Conservation (phyloP, 2,329 filamentous ascomycete genomes). For the Cladosporium sp. region DNA sequence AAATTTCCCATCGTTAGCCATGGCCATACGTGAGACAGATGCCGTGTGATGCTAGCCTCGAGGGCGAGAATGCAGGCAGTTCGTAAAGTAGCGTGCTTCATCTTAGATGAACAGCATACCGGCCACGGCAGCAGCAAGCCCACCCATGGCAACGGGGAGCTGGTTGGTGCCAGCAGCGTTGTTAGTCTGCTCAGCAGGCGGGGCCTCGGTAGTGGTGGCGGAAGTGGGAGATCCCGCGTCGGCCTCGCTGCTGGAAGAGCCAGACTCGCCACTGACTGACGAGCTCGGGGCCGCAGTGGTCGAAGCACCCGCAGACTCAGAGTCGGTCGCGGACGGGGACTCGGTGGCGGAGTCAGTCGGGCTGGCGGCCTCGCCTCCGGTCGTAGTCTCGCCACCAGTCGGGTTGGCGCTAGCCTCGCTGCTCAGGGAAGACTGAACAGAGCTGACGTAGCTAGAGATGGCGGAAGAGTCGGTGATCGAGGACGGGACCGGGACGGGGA, state of each 20-base stretch:
- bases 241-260: slow-evolving; percentile 21
- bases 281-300: slow-evolving; percentile 12
- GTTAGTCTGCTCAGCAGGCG: slow-evolving; percentile 20
- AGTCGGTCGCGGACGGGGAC: slow-evolving; percentile 1
- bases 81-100: background rate
- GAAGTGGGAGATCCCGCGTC: slow-evolving; percentile 9
- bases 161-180: slow-evolving; percentile 25
- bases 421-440: slow-evolving; percentile 18
- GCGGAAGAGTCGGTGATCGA: slow-evolving; percentile 21
- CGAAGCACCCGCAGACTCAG: slow-evolving; percentile 8
- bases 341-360: slow-evolving; percentile 4
- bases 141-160: slow-evolving; percentile 24
- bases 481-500: slow-evolving; percentile 13
- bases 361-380: slow-evolving; percentile 5
- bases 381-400: background rate
- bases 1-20: slow-evolving; percentile 7
- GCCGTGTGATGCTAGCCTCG: background rate
- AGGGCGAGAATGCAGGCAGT: background rate
- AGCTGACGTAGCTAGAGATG: slow-evolving; percentile 16
- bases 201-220: slow-evolving; percentile 24
- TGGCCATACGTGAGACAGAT: background rate
- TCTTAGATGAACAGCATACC: slow-evolving; percentile 27
- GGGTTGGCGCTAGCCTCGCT: slow-evolving; percentile 13
- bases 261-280: slow-evolving; percentile 4
- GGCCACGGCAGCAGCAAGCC: slow-evolving; percentile 26